Percentiles rank a stretch among this genome's conserved stretches.
Conservation (phyloP, 768 basidiomycete species). For the Hygrocybe punicea region DNA sequence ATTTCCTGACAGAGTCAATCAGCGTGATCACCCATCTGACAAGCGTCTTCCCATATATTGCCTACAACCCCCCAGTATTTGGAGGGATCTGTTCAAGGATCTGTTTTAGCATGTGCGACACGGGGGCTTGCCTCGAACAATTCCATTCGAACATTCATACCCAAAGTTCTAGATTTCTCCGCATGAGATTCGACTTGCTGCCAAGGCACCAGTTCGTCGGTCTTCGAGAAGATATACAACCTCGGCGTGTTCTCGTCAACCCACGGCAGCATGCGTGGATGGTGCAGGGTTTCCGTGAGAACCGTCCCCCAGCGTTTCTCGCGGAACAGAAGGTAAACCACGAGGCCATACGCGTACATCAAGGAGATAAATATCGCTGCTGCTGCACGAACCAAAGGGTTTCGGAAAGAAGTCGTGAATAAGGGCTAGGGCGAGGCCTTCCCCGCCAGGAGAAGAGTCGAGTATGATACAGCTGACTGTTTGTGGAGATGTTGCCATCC, state of each 20-base stretch:
- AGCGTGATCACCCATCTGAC: too few species aligned
- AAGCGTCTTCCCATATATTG: constrained; percentile 31
- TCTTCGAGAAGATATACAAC: constrained; percentile 46
- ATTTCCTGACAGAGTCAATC: too few species aligned
- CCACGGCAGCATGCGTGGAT: constrained; percentile 39
- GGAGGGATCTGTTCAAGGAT: too few species aligned
- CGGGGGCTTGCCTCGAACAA: constrained; percentile 43
- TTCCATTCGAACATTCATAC: constrained; percentile 34
- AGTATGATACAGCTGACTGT: constrained; percentile 37
- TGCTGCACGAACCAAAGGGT: constrained; percentile 27
- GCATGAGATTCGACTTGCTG: constrained; percentile 39
- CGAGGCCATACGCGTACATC: constrained; percentile 21
- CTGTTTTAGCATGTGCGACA: constrained; percentile 43
- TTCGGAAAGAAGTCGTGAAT: constrained; percentile 31
- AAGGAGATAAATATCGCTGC: constrained; percentile 25
- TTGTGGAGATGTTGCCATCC: constrained; percentile 17
- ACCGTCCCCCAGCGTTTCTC: constrained; percentile 18
- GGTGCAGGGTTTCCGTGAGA: constrained; percentile 30
- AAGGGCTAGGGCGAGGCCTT: constrained; percentile 22
- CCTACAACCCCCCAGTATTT: constrained; percentile 44
- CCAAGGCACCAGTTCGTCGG: constrained; percentile 39
- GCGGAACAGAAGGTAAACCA: constrained; percentile 24
- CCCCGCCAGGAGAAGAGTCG: constrained; percentile 46
- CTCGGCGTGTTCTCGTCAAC: constrained; percentile 37
- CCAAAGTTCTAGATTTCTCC: constrained; percentile 26